phyloP scores from a whole-genome alignment of 2,329 filamentous ascomycete species.

The Dothideomycetes sp. region DNA sequence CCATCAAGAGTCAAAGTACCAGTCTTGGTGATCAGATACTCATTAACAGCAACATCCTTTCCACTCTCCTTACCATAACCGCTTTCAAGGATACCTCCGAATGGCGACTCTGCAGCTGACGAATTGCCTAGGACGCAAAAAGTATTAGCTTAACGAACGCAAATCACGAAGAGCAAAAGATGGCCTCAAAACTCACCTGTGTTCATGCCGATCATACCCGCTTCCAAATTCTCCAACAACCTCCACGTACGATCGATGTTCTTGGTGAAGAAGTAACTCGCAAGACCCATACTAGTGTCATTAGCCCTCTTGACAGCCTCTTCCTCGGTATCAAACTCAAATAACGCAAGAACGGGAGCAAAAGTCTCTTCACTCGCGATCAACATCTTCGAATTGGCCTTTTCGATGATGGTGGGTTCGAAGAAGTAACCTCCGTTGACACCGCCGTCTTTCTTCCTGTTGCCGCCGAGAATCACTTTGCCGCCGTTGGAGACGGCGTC shows the following conservation, averaged over 20 bases:
- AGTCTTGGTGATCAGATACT: conserved; percentile 52
- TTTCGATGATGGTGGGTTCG: conserved; percentile 55
- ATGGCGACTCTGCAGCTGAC: conserved; percentile 58
- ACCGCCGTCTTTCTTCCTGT: conserved; percentile 33
- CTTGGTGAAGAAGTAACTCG: conserved; percentile 61
- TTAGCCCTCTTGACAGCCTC: conserved; percentile 53
- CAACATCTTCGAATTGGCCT: conserved; percentile 50
- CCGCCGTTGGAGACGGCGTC: conserved; percentile 57
- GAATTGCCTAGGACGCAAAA: conserved; percentile 48
- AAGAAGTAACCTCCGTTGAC: conserved; percentile 55
- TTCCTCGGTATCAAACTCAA: conserved; percentile 57
- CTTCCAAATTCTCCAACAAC: conserved; percentile 57
- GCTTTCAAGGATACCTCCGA: conserved; percentile 59
- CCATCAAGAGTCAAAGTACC: conserved; percentile 53
- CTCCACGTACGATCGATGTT: conserved; percentile 57
- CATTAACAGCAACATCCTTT: conserved; percentile 55
- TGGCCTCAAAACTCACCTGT: conserved; percentile 36
- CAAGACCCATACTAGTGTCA: conserved; percentile 54
- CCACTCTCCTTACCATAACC: conserved; percentile 61
- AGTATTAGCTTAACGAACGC: no score
- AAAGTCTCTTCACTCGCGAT: conserved; percentile 54
- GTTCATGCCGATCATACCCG: conserved; percentile 61
- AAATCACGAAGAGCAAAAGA: no score
- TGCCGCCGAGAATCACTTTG: conserved; percentile 50
- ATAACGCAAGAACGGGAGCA: conserved; percentile 54